Conservation (phyloP, 768 basidiomycete species). For the Dictyophora rubrovolvata region DNA sequence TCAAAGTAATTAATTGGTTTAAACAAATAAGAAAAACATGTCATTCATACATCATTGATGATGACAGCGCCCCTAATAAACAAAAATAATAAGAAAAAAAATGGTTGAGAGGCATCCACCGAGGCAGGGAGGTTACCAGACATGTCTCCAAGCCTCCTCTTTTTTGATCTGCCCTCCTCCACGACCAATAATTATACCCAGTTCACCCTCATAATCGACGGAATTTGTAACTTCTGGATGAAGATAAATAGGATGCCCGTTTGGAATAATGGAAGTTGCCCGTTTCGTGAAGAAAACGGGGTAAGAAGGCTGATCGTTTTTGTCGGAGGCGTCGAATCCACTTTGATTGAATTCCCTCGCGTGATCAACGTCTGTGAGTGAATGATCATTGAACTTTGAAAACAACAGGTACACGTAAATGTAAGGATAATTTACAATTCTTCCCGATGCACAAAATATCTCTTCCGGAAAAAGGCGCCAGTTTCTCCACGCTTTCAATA, state of each 20-base stretch:
- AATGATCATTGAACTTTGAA: neutral
- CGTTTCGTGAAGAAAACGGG: constrained; percentile 23
- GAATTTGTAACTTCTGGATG: constrained; percentile 17
- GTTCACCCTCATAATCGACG: constrained; percentile 22
- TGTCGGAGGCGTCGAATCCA: constrained; percentile 1
- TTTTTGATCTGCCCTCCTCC: constrained; percentile 16
- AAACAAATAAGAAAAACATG: neutral
- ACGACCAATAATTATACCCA: constrained; percentile 20
- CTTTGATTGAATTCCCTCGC: constrained; percentile 6
- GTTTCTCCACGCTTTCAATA: constrained; percentile 14
- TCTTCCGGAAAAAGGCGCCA: constrained; percentile 17
- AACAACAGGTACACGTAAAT: constrained; percentile 3
- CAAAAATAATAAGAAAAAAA: neutral
- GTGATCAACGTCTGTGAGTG: neutral
- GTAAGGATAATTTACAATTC: constrained; percentile 17
- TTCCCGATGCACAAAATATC: constrained; percentile 21
- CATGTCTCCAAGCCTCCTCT: constrained; percentile 20
- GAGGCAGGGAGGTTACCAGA: constrained; percentile 11
- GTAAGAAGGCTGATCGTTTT: constrained; percentile 13
- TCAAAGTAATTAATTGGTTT: neutral
- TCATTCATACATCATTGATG: constrained; percentile 10
- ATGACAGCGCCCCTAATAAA: constrained; percentile 11
- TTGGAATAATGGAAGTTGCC: constrained; percentile 18
- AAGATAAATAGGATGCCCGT: constrained; percentile 14
- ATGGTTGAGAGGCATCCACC: no score